Percentiles rank a stretch among this genome's conserved stretches.
Evolutionary conservation across 2,329 filamentous ascomycete genomes (phyloP).

Genomic region (Arthrobotrys sinensis): DNA sequence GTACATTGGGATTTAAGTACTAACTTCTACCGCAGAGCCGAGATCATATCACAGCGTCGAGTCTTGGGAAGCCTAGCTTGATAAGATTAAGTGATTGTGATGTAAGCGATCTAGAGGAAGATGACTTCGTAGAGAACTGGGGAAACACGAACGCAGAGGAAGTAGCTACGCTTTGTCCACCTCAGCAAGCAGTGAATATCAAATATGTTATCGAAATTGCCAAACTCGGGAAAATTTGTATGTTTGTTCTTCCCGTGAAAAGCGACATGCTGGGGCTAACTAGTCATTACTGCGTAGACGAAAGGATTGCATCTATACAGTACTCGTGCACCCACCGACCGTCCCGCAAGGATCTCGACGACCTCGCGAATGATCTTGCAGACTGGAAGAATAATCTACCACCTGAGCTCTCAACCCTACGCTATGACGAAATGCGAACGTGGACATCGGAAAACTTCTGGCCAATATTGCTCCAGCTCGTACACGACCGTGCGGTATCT

Average conservation of each 20-base stretch:
- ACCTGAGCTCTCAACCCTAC: conserved; percentile 48
- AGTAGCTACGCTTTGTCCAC: conserved; percentile 39
- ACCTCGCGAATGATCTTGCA: conserved; percentile 40
- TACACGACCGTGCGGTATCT: conserved; percentile 58
- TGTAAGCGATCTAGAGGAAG: conserved; percentile 49
- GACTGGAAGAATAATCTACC: conserved; percentile 52
- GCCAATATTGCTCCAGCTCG: conserved; percentile 53
- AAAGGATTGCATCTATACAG: conserved; percentile 52
- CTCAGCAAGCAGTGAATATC: conserved; percentile 44
- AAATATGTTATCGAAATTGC: conserved; percentile 56
- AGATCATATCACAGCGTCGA: conserved; percentile 60
- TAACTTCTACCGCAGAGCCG: conserved; percentile 42
- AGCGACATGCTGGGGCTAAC: not conserved
- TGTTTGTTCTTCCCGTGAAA: not conserved
- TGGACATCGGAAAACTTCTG: conserved; percentile 59
- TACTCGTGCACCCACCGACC: conserved; percentile 57
- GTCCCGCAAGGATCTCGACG: conserved; percentile 38
- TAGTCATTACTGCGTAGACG: conserved; percentile 13
- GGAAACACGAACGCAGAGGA: conserved; percentile 29
- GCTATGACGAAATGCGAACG: conserved; percentile 57
- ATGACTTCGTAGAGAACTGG: conserved; percentile 58
- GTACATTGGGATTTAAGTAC: not conserved
- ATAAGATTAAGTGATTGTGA: conserved; percentile 52
- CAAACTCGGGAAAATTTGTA: conserved; percentile 54
- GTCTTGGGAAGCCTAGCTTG: conserved; percentile 55